Evolutionary conservation across 352 stramenopile genomes (phyloP).

Genomic region (Phytophthora megakarya): DNA sequence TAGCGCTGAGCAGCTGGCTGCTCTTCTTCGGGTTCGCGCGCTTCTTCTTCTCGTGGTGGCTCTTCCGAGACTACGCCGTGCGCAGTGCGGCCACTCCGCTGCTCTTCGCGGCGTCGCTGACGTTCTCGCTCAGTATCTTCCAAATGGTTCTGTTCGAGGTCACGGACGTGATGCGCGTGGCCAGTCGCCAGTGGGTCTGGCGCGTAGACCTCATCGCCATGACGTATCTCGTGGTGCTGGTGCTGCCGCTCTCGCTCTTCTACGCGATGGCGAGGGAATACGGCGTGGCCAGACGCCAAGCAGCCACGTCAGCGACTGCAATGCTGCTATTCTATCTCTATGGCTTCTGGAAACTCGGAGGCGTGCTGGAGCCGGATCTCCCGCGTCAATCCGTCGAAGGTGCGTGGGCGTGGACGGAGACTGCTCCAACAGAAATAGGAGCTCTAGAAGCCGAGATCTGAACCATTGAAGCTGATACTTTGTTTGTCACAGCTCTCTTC

Average conservation of each 20-base stretch:
- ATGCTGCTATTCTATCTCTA: conserved; percentile 69
- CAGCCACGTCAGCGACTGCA: conserved; percentile 23
- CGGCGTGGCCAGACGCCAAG: conserved; percentile 36
- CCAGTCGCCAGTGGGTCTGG: conserved; percentile 77
- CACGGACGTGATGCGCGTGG: conserved; percentile 64
- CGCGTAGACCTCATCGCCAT: conserved; percentile 76
- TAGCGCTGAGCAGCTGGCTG: conserved; percentile 52
- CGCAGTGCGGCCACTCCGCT: conserved; percentile 55
- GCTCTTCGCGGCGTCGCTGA: conserved; percentile 77
- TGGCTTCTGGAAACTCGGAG: conserved; percentile 73
- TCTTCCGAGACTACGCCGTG: conserved; percentile 87
- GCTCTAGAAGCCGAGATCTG: conserved; percentile 10
- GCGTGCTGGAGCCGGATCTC: conserved; percentile 53
- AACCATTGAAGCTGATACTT: conserved; percentile 2
- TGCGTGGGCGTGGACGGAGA: conserved; percentile 26
- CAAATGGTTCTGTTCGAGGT: conserved; percentile 85
- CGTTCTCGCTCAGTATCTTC: conserved; percentile 82
- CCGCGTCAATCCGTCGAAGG: conserved; percentile 50
- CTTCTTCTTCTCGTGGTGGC: conserved; percentile 84
- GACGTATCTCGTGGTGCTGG: conserved; percentile 75
- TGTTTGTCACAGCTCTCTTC: conserved; percentile 51
- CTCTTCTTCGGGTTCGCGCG: conserved; percentile 71
- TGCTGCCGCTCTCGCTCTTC: conserved; percentile 79
- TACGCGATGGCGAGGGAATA: conserved; percentile 77
- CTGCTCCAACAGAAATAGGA: conserved; percentile 2